Evolutionary conservation across 257 asterid genomes (phyloP).

Genomic region (Coffea eugenioides): DNA sequence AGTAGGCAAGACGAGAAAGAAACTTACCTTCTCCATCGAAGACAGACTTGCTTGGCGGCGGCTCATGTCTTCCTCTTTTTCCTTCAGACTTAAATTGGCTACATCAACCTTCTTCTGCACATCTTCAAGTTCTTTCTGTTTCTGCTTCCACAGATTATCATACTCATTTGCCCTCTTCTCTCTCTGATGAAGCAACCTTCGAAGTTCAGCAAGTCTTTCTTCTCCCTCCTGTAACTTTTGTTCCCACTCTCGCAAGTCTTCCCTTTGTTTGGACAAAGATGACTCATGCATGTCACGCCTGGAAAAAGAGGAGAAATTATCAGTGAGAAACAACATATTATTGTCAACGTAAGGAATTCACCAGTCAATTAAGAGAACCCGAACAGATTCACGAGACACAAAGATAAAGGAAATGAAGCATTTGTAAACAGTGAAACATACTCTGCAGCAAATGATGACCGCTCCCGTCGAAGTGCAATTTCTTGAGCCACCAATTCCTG

Average conservation of each 20-base stretch:
- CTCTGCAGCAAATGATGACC: conserved; percentile 67
- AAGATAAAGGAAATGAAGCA: neutral
- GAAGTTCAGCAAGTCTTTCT: conserved; percentile 79
- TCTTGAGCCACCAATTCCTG: conserved; percentile 76
- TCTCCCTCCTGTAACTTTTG: conserved; percentile 73
- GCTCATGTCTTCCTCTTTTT: conserved; percentile 76
- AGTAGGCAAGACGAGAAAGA: conserved; percentile 14
- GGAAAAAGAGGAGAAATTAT: conserved; percentile 15
- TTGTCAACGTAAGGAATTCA: neutral
- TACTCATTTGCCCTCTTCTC: conserved; percentile 84
- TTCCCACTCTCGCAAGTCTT: conserved; percentile 91
- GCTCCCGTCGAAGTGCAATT: conserved; percentile 70
- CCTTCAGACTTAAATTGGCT: conserved; percentile 54
- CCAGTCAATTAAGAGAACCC: neutral
- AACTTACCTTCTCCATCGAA: conserved; percentile 69
- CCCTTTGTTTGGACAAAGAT: conserved; percentile 71
- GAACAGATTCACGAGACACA: neutral
- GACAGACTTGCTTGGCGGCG: conserved; percentile 50
- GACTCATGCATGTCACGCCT: conserved; percentile 74
- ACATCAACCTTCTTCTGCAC: conserved; percentile 60
- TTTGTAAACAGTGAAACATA: conserved; percentile 30
- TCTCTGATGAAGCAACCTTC: conserved; percentile 86
- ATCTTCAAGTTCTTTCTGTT: conserved; percentile 73
- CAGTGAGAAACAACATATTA: conserved; percentile 22
- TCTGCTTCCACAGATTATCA: conserved; percentile 66